Evolutionary conservation across 805 yeast species (phyloP).

Genomic region (Metschnikowia anglica): DNA sequence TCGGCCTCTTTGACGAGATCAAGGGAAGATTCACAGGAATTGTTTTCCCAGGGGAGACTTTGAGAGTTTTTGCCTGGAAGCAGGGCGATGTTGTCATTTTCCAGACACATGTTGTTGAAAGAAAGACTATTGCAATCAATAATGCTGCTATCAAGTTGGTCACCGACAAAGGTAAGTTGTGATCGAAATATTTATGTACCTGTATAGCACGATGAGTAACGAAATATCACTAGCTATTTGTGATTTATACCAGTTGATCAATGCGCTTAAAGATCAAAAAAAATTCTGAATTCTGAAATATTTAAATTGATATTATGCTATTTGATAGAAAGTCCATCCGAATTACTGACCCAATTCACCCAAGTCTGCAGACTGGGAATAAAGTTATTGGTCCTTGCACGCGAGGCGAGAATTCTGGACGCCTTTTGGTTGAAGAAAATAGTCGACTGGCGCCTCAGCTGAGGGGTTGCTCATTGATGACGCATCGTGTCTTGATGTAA

Average conservation of each 20-base stretch:
- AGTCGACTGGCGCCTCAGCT: constrained; percentile 5
- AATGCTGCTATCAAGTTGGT: constrained; percentile 77
- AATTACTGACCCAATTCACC: not conserved
- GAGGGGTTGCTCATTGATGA: not conserved
- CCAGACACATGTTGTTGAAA: constrained; percentile 79
- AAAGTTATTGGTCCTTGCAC: not conserved
- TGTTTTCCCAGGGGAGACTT: constrained; percentile 92
- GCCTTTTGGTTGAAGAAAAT: not conserved
- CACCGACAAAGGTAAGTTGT: constrained; percentile 41
- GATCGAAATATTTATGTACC: constrained; percentile 11
- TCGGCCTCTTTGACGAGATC: constrained; percentile 77
- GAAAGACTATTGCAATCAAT: constrained; percentile 75
- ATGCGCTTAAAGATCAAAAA: no score
- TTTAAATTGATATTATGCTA: not conserved
- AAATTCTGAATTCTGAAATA: not conserved
- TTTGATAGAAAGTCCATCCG: no score
- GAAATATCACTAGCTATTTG: not conserved
- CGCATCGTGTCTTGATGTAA: constrained; percentile 7
- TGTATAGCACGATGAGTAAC: not conserved
- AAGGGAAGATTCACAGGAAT: constrained; percentile 89
- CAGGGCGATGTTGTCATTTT: constrained; percentile 67
- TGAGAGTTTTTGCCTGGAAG: constrained; percentile 83
- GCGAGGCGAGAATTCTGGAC: not conserved
- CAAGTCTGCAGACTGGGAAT: constrained; percentile 2
- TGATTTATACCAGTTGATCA: no score